Base-by-base conservation (phyloP, 2,329 filamentous ascomycete species). In the Hortaea sp. region DNA sequence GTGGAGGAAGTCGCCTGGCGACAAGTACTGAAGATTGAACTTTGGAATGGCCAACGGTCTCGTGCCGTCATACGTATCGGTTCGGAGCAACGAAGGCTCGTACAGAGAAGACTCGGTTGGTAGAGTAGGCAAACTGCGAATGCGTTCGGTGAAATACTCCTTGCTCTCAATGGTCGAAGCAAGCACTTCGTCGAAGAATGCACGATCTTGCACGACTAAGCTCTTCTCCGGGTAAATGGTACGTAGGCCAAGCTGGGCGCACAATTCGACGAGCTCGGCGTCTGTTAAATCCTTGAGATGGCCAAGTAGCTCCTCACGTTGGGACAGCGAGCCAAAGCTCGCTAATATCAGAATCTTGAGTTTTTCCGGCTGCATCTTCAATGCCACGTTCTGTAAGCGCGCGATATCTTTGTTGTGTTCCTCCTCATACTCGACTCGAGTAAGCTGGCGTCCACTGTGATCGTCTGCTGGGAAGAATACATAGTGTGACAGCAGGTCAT, bases 1-100 rank as follows among this genome's bases (percentile, higher is more conserved):
- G 88, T 89, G 98, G n/a, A 98, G 69, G 57, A 98, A 98, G 65
- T 98, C 92, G 2, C 88, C 88, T 43, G 95, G 80, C 2, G 89
- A 94, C 10, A 98, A 74, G 65, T 98, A 98, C 61, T 98, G 92
- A 29, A 98, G 71, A 57, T 95, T 98, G 40, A 97, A 69, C 63
- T 98, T 98, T 2, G 92, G 92, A 39, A 98, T 80, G 2, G 92
- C 87, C 48, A 98, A 73, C 5, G 92, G 89, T 41, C 79, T 79
- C 27, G 87, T 88, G 28, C 89, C 89, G 63, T 95, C 84, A 58
- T 95, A 97, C 6, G 74, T 75, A 58, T 95, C 89, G 47, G 90
- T 90, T 48, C 88, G 79, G 46, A 89, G 67, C 44, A 95, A 77
- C 28, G 81, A 79, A 43, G 75, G 74, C 49, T 95, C 88, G 59